Conservation (phyloP, 768 basidiomycete genomes). For the Punctularia strigosozonata region DNA sequence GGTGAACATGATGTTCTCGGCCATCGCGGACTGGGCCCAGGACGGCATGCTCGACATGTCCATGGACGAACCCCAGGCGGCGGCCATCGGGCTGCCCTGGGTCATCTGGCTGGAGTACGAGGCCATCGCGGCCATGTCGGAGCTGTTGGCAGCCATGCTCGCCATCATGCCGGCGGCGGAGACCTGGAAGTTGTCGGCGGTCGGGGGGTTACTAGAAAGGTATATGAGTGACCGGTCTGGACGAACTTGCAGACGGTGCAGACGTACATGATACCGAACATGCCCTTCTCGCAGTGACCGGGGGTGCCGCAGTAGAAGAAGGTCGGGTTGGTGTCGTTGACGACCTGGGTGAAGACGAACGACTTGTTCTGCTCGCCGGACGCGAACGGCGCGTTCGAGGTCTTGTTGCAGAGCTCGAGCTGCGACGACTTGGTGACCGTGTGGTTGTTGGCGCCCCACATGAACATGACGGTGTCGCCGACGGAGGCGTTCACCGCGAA, state of each 20-base stretch:
- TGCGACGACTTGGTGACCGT: slow-evolving; percentile 73
- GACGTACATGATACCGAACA: slow-evolving; percentile 76
- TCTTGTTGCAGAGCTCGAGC: slow-evolving; percentile 65
- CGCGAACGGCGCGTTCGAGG: slow-evolving; percentile 42
- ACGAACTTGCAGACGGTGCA: slow-evolving; percentile 33
- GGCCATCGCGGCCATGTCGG: slow-evolving; percentile 44
- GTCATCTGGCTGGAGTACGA: slow-evolving; percentile 39
- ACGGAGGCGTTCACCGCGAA: slow-evolving; percentile 66
- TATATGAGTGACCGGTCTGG: slow-evolving; percentile 36
- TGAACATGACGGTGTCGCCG: slow-evolving; percentile 66
- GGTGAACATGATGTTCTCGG: slow-evolving; percentile 47
- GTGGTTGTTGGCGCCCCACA: slow-evolving; percentile 72
- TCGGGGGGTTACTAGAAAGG: neutral
- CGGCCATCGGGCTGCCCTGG: slow-evolving; percentile 31
- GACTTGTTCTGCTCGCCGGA: slow-evolving; percentile 52
- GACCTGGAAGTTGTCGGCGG: neutral
- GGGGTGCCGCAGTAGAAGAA: slow-evolving; percentile 69
- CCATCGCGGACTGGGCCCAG: slow-evolving; percentile 37
- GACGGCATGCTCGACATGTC: slow-evolving; percentile 42
- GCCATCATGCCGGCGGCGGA: neutral
- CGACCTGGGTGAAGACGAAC: slow-evolving; percentile 59
- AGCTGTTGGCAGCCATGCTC: slow-evolving; percentile 29
- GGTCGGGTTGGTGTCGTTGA: slow-evolving; percentile 63
- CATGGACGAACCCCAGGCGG: slow-evolving; percentile 52
- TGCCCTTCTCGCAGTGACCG: slow-evolving; percentile 68